Percentiles rank a stretch among this genome's conserved stretches.
These are phyloP conservation scores for Salix koriyanagi DNA, from an alignment of 345 rosid species.

Conservation along the genomic window DNA sequence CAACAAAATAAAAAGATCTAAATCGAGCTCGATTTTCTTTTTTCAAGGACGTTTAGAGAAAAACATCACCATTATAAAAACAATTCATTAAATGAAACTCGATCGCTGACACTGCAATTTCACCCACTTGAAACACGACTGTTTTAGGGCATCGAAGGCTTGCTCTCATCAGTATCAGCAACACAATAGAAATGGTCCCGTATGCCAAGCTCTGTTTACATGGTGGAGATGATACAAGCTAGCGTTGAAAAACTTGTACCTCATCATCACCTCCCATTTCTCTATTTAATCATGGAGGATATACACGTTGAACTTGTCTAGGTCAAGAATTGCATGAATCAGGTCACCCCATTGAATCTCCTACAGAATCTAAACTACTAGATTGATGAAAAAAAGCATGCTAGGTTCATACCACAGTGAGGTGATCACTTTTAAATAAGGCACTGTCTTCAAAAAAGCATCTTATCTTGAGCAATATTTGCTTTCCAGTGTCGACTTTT, in stretches of 20 bases:
- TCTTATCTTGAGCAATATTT: background rate
- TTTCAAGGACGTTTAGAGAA: no score
- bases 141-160: background rate
- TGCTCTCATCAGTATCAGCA: background rate
- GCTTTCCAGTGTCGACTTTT: background rate
- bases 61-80: no score
- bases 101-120: background rate
- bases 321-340: background rate
- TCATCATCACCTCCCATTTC: background rate
- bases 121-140: background rate
- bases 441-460: background rate
- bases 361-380: background rate
- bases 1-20: no score
- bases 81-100: no score
- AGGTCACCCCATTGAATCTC: background rate
- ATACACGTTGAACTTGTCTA: background rate
- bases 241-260: background rate
- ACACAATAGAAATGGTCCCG: background rate
- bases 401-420: background rate
- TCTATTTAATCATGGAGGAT: background rate
- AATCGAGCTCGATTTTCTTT: no score
- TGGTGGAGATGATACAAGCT: no score
- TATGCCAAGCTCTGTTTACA: background rate
- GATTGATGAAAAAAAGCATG: background rate
- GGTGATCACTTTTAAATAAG: background rate